These are phyloP conservation scores for Madurella fahalii DNA, from an alignment of 2,329 filamentous ascomycete genomes.

Conservation along the genomic window DNA sequence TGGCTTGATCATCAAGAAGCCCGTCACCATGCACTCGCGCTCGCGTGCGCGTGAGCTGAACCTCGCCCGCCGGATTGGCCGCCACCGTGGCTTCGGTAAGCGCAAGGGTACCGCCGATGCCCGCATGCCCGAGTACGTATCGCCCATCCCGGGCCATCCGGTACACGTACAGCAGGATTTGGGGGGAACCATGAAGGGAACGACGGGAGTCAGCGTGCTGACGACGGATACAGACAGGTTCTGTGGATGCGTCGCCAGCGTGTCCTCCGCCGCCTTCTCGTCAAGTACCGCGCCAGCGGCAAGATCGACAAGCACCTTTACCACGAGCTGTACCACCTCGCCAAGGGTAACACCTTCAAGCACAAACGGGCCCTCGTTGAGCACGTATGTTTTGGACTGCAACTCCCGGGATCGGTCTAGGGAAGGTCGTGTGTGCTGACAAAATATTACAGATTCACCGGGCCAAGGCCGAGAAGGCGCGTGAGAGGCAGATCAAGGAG, in stretches of 20 bases:
- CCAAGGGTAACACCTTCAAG: conserved; percentile 99
- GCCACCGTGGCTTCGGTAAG: conserved; percentile 99
- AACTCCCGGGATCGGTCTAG: not conserved
- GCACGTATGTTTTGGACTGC: conserved; percentile 71
- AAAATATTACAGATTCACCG: conserved; percentile 78
- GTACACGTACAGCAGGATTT: not conserved
- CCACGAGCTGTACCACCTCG: conserved; percentile 99
- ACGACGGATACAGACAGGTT: conserved; percentile 66
- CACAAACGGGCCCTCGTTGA: conserved; percentile 99
- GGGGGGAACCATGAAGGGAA: not conserved
- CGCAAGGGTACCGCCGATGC: conserved; percentile 99
- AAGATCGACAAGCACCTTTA: conserved; percentile 99
- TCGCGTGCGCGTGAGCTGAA: conserved; percentile 92
- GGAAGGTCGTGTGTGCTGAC: conserved; percentile 14
- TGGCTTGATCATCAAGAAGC: conserved; percentile 99
- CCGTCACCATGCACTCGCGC: conserved; percentile 99
- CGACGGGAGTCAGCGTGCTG: conserved; percentile 10
- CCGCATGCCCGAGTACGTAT: conserved; percentile 91
- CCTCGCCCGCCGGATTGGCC: conserved; percentile 87
- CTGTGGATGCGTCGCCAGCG: conserved; percentile 99
- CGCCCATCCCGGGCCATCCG: not conserved
- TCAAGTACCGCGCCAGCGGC: conserved; percentile 99
- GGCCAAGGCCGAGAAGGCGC: conserved; percentile 98
- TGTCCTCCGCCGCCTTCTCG: conserved; percentile 96
- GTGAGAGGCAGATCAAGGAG: conserved; percentile 94